phyloP scores from a whole-genome alignment of 1,139 yeast species.

The Hyphopichia burtonii region DNA sequence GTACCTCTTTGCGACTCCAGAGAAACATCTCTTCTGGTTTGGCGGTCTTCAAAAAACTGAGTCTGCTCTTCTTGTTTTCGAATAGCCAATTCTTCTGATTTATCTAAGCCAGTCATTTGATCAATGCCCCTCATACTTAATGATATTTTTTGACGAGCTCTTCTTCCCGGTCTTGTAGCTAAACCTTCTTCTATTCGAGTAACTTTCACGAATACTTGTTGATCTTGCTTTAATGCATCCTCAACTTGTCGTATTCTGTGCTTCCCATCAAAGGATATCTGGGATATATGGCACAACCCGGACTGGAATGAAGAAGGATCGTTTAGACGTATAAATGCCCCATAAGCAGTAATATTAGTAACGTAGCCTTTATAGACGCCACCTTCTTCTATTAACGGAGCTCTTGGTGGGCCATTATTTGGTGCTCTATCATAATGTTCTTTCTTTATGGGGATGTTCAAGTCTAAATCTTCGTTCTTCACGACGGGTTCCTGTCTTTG shows the following conservation, averaged over 20 bases:
- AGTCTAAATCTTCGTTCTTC: no score
- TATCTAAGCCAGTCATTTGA: conserved; percentile 61
- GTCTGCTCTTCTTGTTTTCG: conserved; percentile 14
- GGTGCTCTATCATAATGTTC: no score
- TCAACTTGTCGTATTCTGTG: conserved; percentile 55
- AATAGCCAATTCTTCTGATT: conserved; percentile 14
- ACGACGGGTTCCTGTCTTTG: conserved; percentile 9
- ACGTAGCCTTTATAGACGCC: conserved; percentile 62
- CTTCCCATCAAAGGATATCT: conserved; percentile 47
- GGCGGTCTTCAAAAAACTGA: conserved; percentile 8
- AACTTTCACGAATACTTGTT: conserved; percentile 66
- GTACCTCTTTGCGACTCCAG: conserved; percentile 7
- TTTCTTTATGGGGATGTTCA: no score
- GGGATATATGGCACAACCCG: conserved; percentile 81
- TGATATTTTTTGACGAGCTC: conserved; percentile 41
- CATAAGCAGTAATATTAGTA: conserved; percentile 60
- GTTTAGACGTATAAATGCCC: conserved; percentile 64
- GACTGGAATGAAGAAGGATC: conserved; percentile 23
- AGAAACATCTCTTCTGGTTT: conserved; percentile 1
- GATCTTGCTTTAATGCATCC: conserved; percentile 57
- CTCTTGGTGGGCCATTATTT: no score
- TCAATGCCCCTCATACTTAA: conserved; percentile 76
- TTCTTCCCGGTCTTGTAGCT: conserved; percentile 14
- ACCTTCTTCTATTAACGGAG: conserved; percentile 27
- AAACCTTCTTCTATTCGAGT: conserved; percentile 34